phyloP scores from a whole-genome alignment of 176 grass and related monocot species.

The Cocos nucifera region DNA sequence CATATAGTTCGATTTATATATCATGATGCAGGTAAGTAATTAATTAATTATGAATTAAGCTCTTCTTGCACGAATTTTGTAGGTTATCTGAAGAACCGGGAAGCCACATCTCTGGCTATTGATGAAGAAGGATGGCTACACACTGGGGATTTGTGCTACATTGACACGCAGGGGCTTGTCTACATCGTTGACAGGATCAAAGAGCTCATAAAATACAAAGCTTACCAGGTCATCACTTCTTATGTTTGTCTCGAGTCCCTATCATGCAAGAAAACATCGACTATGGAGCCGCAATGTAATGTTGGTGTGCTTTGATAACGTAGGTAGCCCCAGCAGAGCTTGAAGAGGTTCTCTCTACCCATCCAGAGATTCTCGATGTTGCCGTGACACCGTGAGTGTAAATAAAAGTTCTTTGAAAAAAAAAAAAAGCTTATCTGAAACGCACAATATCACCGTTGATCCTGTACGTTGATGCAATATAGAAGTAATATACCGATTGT shows the following conservation, averaged over 20 bases:
- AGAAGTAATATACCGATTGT: no score
- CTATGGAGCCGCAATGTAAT: no score
- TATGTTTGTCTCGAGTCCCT: neutral
- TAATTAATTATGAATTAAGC: no score
- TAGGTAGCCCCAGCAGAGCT: conserved; percentile 46
- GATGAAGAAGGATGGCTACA: conserved; percentile 32
- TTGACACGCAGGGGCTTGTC: conserved; percentile 27
- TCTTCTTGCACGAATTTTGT: no score
- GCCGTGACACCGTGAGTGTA: conserved; percentile 32
- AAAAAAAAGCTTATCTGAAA: neutral
- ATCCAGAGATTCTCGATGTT: conserved; percentile 30
- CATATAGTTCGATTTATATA: no score
- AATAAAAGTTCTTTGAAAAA: neutral
- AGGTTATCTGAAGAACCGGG: conserved; percentile 37
- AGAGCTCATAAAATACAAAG: conserved; percentile 56
- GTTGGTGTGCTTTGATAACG: neutral
- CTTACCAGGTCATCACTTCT: conserved; percentile 35
- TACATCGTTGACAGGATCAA: conserved; percentile 50
- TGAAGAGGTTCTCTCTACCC: conserved; percentile 32
- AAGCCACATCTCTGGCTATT: conserved; percentile 27
- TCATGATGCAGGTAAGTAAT: no score
- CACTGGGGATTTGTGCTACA: conserved; percentile 46
- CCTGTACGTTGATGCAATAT: no score
- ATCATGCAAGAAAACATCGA: no score
- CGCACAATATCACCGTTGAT: no score